Evolutionary conservation across 2,329 filamentous ascomycete genomes (phyloP), one percentile per base, ranked within the genome.

Genomic region (Xylariaceae sp.): DNA sequence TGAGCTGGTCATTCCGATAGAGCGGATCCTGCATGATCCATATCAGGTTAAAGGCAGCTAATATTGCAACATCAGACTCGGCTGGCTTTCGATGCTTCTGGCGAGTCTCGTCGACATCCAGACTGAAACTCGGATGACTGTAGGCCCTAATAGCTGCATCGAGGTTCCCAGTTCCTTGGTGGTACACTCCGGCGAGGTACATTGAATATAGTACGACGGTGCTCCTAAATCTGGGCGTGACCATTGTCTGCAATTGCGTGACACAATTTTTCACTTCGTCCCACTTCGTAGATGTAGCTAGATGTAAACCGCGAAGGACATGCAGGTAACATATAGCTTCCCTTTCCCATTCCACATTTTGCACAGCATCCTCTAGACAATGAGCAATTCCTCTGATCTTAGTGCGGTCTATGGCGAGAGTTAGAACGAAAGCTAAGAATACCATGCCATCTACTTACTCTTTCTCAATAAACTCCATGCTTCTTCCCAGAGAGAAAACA

Each of bases 151-250:
- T 74, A 3, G 93, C 92, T 2, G 75, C 74, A n/a, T 82, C 75
- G 1, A 94, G 77, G 58, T 91, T 80, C 13, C 91, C 92, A 4
- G 81, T 86, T 15, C 87, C 89, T 74, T 97, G 93, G 46, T 85
- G 77, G 62, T 91, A 88, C 6, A 89, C 81, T 0, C 88, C 92
- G 1, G 81, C 77, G 15, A 96, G 82, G 70, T 97, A 97, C 36
- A 83, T 75, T 6, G 83, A 77, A 37, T 89, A 77, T 27, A 84
- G 74, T 20, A 71, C 70, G 29, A 85, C 77, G 2, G 76, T 77
- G 58, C 66, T 74, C 67, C 75, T 76, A 56, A 64, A 73, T 57
- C 68, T 70, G 26, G 71, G 70, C 37, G 67, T 68, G 42, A 76
- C 69, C 27, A 78, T 73, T 46, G 67, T 70, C 45, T 80, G 76